Conservation (phyloP, 202 grass and related monocot species). For the Elaeis oleifera region DNA sequence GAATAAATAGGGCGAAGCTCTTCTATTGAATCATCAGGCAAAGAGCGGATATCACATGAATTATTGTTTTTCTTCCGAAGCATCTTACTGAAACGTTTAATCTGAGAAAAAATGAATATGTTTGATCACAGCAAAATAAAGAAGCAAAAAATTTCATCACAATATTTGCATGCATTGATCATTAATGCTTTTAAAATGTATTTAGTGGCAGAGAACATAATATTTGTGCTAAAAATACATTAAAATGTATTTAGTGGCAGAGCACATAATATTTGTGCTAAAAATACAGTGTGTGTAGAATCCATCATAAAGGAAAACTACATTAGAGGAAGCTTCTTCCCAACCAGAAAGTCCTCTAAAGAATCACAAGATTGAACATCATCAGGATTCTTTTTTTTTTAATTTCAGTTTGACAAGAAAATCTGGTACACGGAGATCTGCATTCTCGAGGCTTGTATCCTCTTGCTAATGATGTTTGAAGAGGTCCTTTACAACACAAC, state of each 20-base stretch:
- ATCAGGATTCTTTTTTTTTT: no score
- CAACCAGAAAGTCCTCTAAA: no score
- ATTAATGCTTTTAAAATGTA: neutral
- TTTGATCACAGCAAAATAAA: no score
- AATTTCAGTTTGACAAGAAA: no score
- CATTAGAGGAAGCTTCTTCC: no score
- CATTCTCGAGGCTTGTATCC: no score
- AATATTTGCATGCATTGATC: neutral
- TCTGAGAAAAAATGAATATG: slow-evolving; percentile 22
- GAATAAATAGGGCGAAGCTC: slow-evolving; percentile 52
- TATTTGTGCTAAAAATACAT: slow-evolving; percentile 1
- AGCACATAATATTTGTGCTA: slow-evolving; percentile 4
- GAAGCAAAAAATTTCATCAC: no score
- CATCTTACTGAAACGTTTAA: slow-evolving; percentile 75
- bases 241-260: neutral
- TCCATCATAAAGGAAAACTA: neutral
- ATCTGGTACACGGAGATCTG: no score
- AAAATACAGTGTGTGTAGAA: slow-evolving; percentile 1
- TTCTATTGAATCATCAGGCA: slow-evolving; percentile 61
- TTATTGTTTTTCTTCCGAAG: slow-evolving; percentile 68
- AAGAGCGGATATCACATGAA: slow-evolving; percentile 41
- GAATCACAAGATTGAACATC: no score
- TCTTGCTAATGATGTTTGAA: no score
- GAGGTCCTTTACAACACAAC: no score
- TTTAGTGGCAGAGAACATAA: neutral